phyloP scores from a whole-genome alignment of 768 basidiomycete genomes.

The Trametes coccinea region DNA sequence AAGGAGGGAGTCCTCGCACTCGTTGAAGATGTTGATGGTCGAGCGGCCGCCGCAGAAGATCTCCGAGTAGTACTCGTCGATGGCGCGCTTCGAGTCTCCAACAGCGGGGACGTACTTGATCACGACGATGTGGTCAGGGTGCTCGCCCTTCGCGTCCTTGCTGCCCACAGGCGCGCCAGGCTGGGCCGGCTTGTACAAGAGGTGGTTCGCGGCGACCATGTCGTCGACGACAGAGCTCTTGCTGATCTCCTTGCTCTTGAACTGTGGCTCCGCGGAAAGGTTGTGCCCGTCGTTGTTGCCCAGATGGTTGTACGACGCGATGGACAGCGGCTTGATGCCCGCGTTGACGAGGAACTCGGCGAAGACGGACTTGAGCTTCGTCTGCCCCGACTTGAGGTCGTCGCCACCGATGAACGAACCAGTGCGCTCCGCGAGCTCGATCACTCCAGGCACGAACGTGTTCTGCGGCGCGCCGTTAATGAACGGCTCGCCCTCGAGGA shows the following conservation, averaged over 20 bases:
- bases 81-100: constrained; percentile 97
- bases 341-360: constrained; percentile 99
- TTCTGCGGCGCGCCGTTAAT: constrained; percentile 99
- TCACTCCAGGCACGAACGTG: constrained; percentile 95
- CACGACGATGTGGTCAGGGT: constrained; percentile 95
- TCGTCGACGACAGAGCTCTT: constrained; percentile 98
- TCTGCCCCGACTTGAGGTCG: constrained; percentile 97
- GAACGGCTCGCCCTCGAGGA: constrained; percentile 94
- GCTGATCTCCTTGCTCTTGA: constrained; percentile 98
- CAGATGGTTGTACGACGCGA: constrained; percentile 98
- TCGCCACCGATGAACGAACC: constrained; percentile 96
- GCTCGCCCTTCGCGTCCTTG: constrained; percentile 81
- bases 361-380: constrained; percentile 94
- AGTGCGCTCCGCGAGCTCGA: constrained; percentile 87
- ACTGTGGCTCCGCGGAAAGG: constrained; percentile 86
- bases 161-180: constrained; percentile 48
- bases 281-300: constrained; percentile 98
- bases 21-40: constrained; percentile 96
- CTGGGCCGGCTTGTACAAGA: constrained; percentile 85
- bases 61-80: constrained; percentile 99
- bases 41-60: constrained; percentile 95
- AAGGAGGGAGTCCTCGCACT: constrained; percentile 97
- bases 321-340: constrained; percentile 95
- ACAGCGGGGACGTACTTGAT: constrained; percentile 98
- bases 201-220: constrained; percentile 90